A percentile compares a stretch with the other conserved stretches of the same genome.
These are phyloP conservation scores for Hexamita inflata DNA, from an alignment of 208 protist species.

Conservation along the genomic window DNA sequence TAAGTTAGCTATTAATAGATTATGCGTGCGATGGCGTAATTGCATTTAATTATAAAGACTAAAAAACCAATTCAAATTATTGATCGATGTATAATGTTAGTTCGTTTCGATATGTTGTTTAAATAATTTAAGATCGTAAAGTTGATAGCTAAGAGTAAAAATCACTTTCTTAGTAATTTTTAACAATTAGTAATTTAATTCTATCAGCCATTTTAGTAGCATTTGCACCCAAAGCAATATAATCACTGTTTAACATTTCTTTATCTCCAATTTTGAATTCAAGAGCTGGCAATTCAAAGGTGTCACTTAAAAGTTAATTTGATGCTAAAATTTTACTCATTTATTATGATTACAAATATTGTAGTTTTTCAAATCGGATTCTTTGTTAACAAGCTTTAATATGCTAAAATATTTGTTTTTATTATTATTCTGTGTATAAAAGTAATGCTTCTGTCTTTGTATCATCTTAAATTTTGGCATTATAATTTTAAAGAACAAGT, in stretches of 20 bases:
- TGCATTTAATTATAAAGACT: neutral
- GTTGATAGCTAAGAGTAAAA: neutral
- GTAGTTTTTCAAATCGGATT: no score
- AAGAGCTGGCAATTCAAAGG: no score
- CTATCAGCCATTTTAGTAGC: neutral
- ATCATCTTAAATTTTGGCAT: no score
- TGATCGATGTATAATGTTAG: neutral
- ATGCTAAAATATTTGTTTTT: no score
- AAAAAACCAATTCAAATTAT: neutral
- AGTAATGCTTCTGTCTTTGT: no score
- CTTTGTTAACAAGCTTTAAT: no score
- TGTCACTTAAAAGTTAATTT: no score
- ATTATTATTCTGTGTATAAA: no score
- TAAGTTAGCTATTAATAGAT: neutral
- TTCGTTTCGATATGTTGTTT: neutral
- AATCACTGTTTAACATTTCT: neutral
- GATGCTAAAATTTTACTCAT: no score
- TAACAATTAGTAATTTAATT: neutral
- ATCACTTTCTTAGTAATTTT: neutral
- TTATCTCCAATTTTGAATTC: neutral
- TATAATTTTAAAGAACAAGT: no score
- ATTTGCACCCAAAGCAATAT: neutral
- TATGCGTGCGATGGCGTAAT: neutral
- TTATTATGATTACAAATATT: no score
- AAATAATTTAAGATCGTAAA: neutral